Percentiles rank a stretch among this genome's conserved stretches.
phyloP scores from a whole-genome alignment of 2,329 filamentous ascomycete genomes.

The Acephala macrosclerotiorum region DNA sequence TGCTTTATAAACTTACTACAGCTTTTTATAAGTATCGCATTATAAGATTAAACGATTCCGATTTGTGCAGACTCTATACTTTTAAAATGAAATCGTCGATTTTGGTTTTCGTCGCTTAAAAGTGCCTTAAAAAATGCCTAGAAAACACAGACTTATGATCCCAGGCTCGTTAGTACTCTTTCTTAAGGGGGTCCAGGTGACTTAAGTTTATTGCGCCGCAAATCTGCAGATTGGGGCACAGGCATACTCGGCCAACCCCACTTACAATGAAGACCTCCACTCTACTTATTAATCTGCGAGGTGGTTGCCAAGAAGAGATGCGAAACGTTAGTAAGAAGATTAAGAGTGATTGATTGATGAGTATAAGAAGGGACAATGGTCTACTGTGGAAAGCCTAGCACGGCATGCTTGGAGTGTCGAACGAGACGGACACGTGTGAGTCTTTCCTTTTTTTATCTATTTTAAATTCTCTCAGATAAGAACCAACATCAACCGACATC shows the following conservation, averaged over 20 bases:
- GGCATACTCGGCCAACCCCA: background rate
- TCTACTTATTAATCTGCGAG: background rate
- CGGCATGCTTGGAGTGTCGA: slow-evolving; percentile 50
- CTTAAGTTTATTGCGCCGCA: slow-evolving; percentile 4
- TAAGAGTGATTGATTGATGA: background rate
- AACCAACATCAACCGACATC: background rate
- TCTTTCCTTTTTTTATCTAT: background rate
- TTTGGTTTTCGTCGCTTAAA: too few relatives aligned
- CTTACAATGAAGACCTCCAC: background rate
- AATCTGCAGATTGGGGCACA: background rate
- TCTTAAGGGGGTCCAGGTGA: background rate
- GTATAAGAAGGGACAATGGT: slow-evolving; percentile 6
- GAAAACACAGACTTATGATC: too few relatives aligned
- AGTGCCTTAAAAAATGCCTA: too few relatives aligned
- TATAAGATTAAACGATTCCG: too few relatives aligned
- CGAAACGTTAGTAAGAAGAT: background rate
- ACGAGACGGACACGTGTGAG: slow-evolving; percentile 46
- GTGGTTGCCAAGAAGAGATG: background rate
- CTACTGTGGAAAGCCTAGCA: slow-evolving; percentile 42
- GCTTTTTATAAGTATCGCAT: too few relatives aligned
- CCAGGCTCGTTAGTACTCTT: too few relatives aligned
- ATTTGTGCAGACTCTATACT: too few relatives aligned
- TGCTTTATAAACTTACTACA: too few relatives aligned
- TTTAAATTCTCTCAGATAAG: background rate
- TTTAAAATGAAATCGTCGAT: too few relatives aligned